These are phyloP conservation scores for Colletotrichum australisinense DNA, from an alignment of 2,329 filamentous ascomycete genomes.

Conservation along the genomic window DNA sequence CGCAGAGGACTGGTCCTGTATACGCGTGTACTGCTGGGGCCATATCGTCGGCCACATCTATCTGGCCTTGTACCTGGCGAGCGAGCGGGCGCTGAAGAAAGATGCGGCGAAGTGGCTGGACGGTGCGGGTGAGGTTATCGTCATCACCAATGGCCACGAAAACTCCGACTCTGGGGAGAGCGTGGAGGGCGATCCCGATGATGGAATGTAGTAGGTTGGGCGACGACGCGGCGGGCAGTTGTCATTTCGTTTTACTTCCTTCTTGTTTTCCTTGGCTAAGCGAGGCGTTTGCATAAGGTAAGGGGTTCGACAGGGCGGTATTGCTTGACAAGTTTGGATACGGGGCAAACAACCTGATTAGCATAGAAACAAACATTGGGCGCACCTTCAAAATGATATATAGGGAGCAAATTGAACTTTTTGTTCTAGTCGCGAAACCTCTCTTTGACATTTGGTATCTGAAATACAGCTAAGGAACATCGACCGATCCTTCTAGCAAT, in stretches of 20 bases:
- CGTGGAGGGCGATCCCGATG: constrained; percentile 13
- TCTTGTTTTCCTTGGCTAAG: neutral
- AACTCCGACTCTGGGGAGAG: constrained; percentile 32
- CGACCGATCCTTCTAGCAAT: neutral
- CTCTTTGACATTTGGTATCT: constrained; percentile 8
- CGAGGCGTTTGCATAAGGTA: constrained; percentile 1
- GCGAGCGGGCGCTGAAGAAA: constrained; percentile 68
- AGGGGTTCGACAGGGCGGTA: neutral
- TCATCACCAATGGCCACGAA: constrained; percentile 44
- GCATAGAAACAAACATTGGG: neutral
- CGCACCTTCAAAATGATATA: neutral
- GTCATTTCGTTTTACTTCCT: neutral
- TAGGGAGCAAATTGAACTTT: neutral
- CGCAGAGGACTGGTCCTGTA: constrained; percentile 52
- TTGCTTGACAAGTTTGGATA: constrained; percentile 2
- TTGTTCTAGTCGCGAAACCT: neutral
- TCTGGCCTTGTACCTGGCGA: constrained; percentile 79
- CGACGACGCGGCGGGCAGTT: neutral
- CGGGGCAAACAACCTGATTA: neutral
- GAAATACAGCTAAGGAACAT: constrained; percentile 11
- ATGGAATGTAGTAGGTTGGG: neutral
- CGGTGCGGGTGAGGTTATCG: constrained; percentile 64
- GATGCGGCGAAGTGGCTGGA: constrained; percentile 75
- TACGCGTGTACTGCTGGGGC: constrained; percentile 85
- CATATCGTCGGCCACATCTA: constrained; percentile 79